Percentiles rank a stretch among this genome's conserved stretches.
These are phyloP conservation scores for Mycena amicta DNA, from an alignment of 768 basidiomycete species.

Conservation along the genomic window DNA sequence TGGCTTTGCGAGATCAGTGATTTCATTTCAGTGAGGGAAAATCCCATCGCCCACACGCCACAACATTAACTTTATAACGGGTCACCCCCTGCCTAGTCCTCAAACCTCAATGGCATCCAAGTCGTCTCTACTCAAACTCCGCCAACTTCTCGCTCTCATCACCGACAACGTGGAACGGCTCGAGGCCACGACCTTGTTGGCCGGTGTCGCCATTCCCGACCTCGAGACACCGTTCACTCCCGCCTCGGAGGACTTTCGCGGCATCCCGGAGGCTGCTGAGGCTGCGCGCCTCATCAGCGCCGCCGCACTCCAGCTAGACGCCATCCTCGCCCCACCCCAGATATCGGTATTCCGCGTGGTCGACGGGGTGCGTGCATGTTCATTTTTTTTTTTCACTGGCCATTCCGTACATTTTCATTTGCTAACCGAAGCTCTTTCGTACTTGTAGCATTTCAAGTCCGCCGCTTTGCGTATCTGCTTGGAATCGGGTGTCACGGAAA, in stretches of 20 bases:
- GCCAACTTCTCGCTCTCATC: conserved; percentile 13
- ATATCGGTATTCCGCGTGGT: conserved; percentile 28
- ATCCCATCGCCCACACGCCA: no score
- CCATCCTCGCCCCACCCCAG: conserved; percentile 30
- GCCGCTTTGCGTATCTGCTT: conserved; percentile 33
- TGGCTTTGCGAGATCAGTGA: no score
- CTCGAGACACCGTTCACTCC: conserved; percentile 26
- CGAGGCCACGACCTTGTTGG: conserved; percentile 3
- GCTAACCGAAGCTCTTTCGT: neutral
- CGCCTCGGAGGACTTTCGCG: conserved; percentile 30
- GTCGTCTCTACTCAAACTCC: no score
- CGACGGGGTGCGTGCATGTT: conserved; percentile 27
- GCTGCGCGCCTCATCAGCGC: conserved; percentile 33
- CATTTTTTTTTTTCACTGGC: neutral
- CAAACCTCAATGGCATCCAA: no score
- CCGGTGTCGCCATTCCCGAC: conserved; percentile 6
- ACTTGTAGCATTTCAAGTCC: conserved; percentile 32
- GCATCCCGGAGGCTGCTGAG: conserved; percentile 27
- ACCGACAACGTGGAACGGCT: conserved; percentile 4
- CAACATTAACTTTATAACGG: no score
- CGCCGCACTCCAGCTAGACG: conserved; percentile 34
- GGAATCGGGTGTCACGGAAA: conserved; percentile 41
- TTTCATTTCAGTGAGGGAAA: no score
- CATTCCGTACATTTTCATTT: neutral
- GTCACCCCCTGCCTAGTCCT: no score